Evolutionary conservation across 2,329 filamentous ascomycete species (phyloP).

Genomic region (Neopestalotiopsis clavispora): DNA sequence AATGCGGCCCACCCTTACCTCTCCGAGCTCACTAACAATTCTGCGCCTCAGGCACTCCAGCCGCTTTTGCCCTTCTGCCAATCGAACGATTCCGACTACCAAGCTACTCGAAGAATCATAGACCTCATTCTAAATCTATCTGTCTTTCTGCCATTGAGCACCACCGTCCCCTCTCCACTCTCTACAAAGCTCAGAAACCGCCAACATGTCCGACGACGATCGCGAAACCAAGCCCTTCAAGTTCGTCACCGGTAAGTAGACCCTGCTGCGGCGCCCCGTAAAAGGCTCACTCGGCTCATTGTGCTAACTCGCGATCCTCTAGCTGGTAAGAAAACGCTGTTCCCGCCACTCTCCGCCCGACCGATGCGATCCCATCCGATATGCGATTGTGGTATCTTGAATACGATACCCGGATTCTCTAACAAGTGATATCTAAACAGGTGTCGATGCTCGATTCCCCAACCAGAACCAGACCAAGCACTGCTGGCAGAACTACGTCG

Average conservation of each 20-base stretch:
- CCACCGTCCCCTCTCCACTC: slow-evolving; percentile 33
- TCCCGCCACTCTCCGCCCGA: neutral
- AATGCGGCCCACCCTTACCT: neutral
- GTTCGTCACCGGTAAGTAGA: slow-evolving; percentile 92
- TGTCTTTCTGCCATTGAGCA: slow-evolving; percentile 39
- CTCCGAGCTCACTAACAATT: slow-evolving; percentile 7
- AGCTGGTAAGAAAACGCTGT: slow-evolving; percentile 21
- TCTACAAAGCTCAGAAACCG: slow-evolving; percentile 41
- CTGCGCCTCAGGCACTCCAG: slow-evolving; percentile 14
- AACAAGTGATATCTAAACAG: slow-evolving; percentile 49
- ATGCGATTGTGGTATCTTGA: slow-evolving; percentile 40
- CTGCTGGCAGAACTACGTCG: slow-evolving; percentile 99
- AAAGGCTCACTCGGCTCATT: slow-evolving; percentile 39
- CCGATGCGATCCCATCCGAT: slow-evolving; percentile 5
- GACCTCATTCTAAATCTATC: slow-evolving; percentile 36
- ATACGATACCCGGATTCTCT: slow-evolving; percentile 25
- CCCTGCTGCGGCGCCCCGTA: slow-evolving; percentile 21
- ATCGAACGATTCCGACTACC: slow-evolving; percentile 14
- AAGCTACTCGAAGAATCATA: slow-evolving; percentile 37
- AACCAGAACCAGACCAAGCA: slow-evolving; percentile 99
- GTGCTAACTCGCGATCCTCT: slow-evolving; percentile 27
- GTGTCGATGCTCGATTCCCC: slow-evolving; percentile 98
- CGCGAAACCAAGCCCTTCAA: slow-evolving; percentile 98
- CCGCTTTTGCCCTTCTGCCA: slow-evolving; percentile 13
- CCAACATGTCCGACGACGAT: slow-evolving; percentile 91